Conservation (phyloP, 306 rosid species). For the Carpinus viminea region DNA sequence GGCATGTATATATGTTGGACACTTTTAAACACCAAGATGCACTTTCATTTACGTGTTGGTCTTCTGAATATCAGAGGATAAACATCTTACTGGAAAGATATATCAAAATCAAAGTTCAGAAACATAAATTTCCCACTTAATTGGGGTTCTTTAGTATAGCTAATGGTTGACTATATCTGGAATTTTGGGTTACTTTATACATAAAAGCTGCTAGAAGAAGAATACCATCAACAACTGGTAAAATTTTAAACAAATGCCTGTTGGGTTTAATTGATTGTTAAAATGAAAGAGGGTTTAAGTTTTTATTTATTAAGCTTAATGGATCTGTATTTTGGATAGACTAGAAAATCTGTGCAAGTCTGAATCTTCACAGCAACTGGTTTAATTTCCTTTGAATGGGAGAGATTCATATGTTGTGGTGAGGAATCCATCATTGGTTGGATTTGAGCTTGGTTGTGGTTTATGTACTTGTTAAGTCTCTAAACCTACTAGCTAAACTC, state of each 20-base stretch:
- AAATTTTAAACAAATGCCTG: neutral
- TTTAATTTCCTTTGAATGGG: neutral
- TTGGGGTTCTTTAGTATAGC: neutral
- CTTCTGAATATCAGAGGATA: neutral
- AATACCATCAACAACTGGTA: neutral
- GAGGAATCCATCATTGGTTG: neutral
- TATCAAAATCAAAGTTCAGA: neutral
- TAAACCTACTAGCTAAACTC: neutral
- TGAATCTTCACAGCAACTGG: neutral
- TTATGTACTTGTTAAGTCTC: neutral
- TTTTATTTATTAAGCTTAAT: neutral
- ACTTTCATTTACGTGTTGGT: neutral
- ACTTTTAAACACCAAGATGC: conserved; percentile 17
- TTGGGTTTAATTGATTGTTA: neutral
- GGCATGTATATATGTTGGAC: conserved; percentile 8
- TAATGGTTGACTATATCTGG: neutral
- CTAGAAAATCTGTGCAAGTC: neutral
- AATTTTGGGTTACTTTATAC: neutral
- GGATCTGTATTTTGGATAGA: neutral
- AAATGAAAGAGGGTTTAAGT: neutral
- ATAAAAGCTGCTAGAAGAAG: neutral
- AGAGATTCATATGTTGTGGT: neutral
- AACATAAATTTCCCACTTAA: conserved; percentile 1
- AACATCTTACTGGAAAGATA: neutral
- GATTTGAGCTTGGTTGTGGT: neutral